phyloP scores from a whole-genome alignment of 2,329 filamentous ascomycete species.

The Clonostachys rosea region DNA sequence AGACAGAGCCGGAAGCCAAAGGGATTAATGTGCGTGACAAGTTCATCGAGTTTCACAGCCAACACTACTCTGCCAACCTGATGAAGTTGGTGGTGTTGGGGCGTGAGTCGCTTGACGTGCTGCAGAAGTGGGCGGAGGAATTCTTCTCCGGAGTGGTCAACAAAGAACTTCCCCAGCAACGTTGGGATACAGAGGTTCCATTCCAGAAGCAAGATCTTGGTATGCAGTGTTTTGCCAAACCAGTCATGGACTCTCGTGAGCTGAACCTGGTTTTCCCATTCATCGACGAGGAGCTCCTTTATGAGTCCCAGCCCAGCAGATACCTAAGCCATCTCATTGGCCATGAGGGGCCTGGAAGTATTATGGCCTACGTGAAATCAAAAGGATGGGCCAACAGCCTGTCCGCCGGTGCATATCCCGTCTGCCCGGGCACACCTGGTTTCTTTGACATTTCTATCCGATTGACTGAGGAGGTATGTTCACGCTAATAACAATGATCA shows the following conservation, averaged over 20 bases:
- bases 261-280: conserved; percentile 81
- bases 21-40: conserved; percentile 84
- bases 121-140: conserved; percentile 80
- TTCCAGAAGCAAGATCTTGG: conserved; percentile 44
- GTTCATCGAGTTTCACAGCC: conserved; percentile 88
- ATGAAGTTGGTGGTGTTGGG: conserved; percentile 92
- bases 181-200: conserved; percentile 47
- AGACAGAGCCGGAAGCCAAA: conserved; percentile 72
- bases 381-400: conserved; percentile 87
- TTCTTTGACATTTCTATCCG: conserved; percentile 77
- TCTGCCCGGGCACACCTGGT: conserved; percentile 73
- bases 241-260: conserved; percentile 81
- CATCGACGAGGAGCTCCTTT: conserved; percentile 76
- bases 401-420: conserved; percentile 67
- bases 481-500: too few relatives aligned
- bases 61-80: conserved; percentile 86
- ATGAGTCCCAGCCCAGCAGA: conserved; percentile 74
- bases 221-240: conserved; percentile 80
- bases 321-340: conserved; percentile 89
- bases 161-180: conserved; percentile 65
- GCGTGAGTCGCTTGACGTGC: conserved; percentile 72
- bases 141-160: conserved; percentile 79
- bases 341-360: conserved; percentile 88
- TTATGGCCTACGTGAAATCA: conserved; percentile 83
- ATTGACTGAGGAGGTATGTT: conserved; percentile 70